A percentile compares a stretch with the other conserved stretches of the same genome.
Conservation (phyloP, 192 early-diverging fungal genomes). For the Podila epicladia region DNA sequence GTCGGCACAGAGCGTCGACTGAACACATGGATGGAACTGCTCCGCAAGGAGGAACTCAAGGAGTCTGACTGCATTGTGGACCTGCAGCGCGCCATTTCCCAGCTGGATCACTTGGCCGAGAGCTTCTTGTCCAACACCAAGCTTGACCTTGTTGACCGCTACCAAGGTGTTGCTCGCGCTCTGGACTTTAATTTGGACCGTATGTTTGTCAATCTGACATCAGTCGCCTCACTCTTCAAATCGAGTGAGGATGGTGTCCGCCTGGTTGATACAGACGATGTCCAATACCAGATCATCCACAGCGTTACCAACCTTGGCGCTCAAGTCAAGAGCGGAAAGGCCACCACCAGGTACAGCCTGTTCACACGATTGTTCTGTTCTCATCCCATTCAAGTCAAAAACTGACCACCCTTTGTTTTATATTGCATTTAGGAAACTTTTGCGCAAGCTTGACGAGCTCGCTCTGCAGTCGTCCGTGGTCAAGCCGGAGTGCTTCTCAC, state of each 20-base stretch:
- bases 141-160: conserved; percentile 60
- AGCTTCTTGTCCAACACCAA: conserved; percentile 62
- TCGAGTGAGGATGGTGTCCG: conserved; percentile 54
- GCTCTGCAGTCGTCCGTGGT: conserved; percentile 54
- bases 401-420: not conserved
- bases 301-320: conserved; percentile 38
- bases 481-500: conserved; percentile 56
- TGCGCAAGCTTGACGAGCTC: conserved; percentile 73
- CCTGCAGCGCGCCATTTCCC: conserved; percentile 72
- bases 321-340: conserved; percentile 65
- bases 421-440: conserved; percentile 60
- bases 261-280: conserved; percentile 53
- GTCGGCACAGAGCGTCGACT: conserved; percentile 82
- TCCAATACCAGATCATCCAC: conserved; percentile 57
- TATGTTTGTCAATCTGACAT: conserved; percentile 62
- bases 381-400: too few relatives aligned
- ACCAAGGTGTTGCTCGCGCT: conserved; percentile 57
- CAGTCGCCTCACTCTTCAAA: conserved; percentile 29
- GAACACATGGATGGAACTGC: conserved; percentile 74
- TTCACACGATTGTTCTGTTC: not conserved
- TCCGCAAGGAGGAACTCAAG: conserved; percentile 83
- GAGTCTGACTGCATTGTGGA: conserved; percentile 74
- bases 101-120: conserved; percentile 74
- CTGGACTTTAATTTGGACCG: conserved; percentile 77
- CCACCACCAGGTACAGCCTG: conserved; percentile 56